These are phyloP conservation scores for Eutrema japonicum DNA, from an alignment of 345 rosid genomes.

Conservation along the genomic window DNA sequence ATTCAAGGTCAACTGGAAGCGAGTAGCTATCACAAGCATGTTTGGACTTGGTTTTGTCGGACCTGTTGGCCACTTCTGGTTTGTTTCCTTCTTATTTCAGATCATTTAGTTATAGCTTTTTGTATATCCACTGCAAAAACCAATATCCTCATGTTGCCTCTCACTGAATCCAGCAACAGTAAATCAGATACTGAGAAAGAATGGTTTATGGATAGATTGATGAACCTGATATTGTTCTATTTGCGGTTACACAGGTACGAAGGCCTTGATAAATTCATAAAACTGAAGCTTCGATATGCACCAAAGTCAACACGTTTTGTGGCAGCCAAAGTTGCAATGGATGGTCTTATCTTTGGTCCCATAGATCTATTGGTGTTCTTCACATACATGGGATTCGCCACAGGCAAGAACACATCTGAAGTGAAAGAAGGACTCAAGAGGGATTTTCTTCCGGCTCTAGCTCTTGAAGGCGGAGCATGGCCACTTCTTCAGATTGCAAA, in stretches of 20 bases:
- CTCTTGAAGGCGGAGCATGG: conserved; percentile 86
- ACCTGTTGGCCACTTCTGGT: conserved; percentile 90
- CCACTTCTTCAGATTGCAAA: conserved; percentile 83
- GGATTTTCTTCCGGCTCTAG: conserved; percentile 90
- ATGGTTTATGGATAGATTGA: background rate
- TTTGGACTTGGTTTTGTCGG: conserved; percentile 86
- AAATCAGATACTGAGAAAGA: conserved; percentile 11
- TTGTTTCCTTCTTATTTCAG: conserved; percentile 38
- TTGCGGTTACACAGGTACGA: conserved; percentile 62
- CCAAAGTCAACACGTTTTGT: conserved; percentile 76
- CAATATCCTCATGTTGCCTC: conserved; percentile 12
- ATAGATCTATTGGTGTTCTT: conserved; percentile 80
- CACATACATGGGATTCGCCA: conserved; percentile 83
- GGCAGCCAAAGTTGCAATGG: conserved; percentile 87
- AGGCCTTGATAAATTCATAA: conserved; percentile 75
- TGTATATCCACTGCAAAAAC: conserved; percentile 1
- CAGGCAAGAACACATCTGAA: conserved; percentile 65
- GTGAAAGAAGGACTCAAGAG: conserved; percentile 89
- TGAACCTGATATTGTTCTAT: conserved; percentile 4
- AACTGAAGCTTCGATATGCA: conserved; percentile 58
- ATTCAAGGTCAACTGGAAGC: conserved; percentile 72
- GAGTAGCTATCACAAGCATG: conserved; percentile 73
- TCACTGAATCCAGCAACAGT: background rate
- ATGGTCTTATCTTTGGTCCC: conserved; percentile 88
- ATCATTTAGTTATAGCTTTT: conserved; percentile 17